A percentile compares a stretch with the other conserved stretches of the same genome.
These are phyloP conservation scores for Parasitella parasitica DNA, from an alignment of 371 early-diverging fungal genomes.

Conservation along the genomic window DNA sequence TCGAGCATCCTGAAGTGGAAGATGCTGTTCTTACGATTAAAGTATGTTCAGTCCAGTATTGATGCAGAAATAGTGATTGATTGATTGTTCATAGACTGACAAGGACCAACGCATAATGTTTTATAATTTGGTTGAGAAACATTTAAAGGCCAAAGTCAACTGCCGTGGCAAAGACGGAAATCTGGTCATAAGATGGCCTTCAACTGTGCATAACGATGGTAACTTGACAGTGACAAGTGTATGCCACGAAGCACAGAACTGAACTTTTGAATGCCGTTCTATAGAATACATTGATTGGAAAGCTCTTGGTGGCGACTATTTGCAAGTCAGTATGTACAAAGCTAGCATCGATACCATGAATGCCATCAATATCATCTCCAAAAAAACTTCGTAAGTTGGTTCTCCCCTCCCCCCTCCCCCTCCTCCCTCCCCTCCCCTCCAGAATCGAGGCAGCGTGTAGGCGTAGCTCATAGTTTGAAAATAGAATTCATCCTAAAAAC, in stretches of 20 bases:
- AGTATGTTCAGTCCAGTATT: slow-evolving; percentile 3
- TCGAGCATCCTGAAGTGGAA: slow-evolving; percentile 21
- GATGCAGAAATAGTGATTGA: not conserved
- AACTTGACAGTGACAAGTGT: not conserved
- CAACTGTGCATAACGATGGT: slow-evolving; percentile 16
- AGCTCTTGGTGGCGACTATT: slow-evolving; percentile 67
- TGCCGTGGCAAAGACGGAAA: slow-evolving; percentile 28
- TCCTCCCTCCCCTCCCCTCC: too few relatives aligned
- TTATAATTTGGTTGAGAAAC: slow-evolving; percentile 28
- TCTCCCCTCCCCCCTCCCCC: too few relatives aligned
- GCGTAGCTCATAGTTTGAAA: too few relatives aligned
- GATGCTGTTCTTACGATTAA: slow-evolving; percentile 11
- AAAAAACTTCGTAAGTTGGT: slow-evolving; percentile 39
- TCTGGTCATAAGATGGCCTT: slow-evolving; percentile 34
- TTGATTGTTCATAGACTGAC: slow-evolving; percentile 12
- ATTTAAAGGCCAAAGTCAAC: slow-evolving; percentile 28
- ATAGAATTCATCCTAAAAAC: slow-evolving; percentile 49
- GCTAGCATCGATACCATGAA: slow-evolving; percentile 90
- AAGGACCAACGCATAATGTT: slow-evolving; percentile 28
- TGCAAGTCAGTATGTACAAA: slow-evolving; percentile 86
- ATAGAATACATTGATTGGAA: slow-evolving; percentile 36
- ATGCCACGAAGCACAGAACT: too few relatives aligned
- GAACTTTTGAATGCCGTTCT: not conserved
- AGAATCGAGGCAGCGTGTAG: too few relatives aligned
- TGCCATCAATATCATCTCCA: slow-evolving; percentile 65